Evolutionary conservation across 2,329 filamentous ascomycete species (phyloP).

Genomic region (Colletotrichum sp.): DNA sequence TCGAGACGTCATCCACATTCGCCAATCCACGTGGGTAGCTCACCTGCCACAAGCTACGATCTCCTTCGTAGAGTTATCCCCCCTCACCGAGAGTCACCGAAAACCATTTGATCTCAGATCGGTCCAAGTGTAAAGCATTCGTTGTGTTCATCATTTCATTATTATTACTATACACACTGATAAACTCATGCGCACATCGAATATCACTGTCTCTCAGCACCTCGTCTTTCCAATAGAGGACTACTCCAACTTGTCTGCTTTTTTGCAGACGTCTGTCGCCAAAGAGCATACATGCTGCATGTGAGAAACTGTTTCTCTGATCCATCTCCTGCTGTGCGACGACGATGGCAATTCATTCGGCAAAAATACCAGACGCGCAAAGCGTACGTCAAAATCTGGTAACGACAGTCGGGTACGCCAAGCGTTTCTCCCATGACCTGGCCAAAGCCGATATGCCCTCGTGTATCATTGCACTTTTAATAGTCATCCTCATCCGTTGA

Average conservation of each 20-base stretch:
- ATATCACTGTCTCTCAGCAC: not conserved
- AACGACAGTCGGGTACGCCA: slow-evolving; percentile 11
- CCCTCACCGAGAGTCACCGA: not conserved
- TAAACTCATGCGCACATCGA: not conserved
- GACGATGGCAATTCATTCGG: not conserved
- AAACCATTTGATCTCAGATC: not conserved
- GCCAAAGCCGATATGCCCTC: not conserved
- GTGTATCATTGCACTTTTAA: not conserved
- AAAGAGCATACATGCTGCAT: slow-evolving; percentile 1
- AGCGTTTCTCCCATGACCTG: not conserved
- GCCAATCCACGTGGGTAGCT: not conserved
- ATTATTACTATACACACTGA: slow-evolving; percentile 21
- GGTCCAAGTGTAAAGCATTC: not conserved
- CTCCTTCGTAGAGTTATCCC: not conserved
- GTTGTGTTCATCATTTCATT: slow-evolving; percentile 18
- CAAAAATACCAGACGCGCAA: not conserved
- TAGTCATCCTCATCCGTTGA: not conserved
- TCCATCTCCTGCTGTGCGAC: not conserved
- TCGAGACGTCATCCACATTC: not conserved
- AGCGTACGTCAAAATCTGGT: not conserved
- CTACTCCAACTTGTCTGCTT: not conserved
- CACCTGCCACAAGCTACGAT: not conserved
- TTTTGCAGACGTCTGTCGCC: not conserved
- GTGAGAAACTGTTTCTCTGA: not conserved
- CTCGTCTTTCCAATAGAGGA: slow-evolving; percentile 6